These are phyloP conservation scores for Phytophthora pseudosyringae DNA, from an alignment of 352 stramenopile species.

Conservation along the genomic window DNA sequence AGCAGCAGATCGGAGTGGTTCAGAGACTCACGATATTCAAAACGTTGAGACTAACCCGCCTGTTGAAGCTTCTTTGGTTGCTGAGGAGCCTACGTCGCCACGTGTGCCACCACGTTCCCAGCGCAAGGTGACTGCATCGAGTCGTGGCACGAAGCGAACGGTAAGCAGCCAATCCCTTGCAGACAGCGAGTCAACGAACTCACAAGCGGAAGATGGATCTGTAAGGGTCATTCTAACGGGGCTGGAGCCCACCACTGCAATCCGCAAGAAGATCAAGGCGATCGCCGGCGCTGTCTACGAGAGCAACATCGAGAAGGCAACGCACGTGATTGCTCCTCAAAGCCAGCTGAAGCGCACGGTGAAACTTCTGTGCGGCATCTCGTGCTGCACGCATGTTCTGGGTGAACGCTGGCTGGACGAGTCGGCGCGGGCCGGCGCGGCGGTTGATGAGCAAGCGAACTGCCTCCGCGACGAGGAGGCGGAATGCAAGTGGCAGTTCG, in stretches of 20 bases:
- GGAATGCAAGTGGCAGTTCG: slow-evolving; percentile 60
- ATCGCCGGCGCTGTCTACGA: slow-evolving; percentile 54
- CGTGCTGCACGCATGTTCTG: slow-evolving; percentile 58
- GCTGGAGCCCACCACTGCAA: slow-evolving; percentile 43
- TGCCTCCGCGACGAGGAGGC: slow-evolving; percentile 49
- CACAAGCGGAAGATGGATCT: slow-evolving; percentile 22
- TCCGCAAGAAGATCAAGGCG: slow-evolving; percentile 52
- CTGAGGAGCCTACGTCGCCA: background rate
- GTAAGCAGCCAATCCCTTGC: slow-evolving; percentile 15
- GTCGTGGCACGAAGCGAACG: slow-evolving; percentile 15
- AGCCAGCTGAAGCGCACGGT: slow-evolving; percentile 61
- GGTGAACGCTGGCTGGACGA: slow-evolving; percentile 55
- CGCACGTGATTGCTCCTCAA: slow-evolving; percentile 54
- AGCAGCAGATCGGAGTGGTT: background rate
- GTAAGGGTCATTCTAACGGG: slow-evolving; percentile 60
- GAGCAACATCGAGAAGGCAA: slow-evolving; percentile 48
- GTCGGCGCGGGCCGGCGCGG: slow-evolving; percentile 36
- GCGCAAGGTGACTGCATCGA: slow-evolving; percentile 8
- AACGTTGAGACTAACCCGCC: background rate
- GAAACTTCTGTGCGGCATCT: slow-evolving; percentile 66
- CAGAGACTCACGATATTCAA: background rate
- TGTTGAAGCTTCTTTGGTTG: background rate
- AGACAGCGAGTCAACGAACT: slow-evolving; percentile 17
- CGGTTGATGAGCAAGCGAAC: slow-evolving; percentile 45
- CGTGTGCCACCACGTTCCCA: background rate